Evolutionary conservation across 129 eudicot genomes (phyloP), one percentile per base, ranked within the genome.

Genomic region (Gnaphalium uliginosum): DNA sequence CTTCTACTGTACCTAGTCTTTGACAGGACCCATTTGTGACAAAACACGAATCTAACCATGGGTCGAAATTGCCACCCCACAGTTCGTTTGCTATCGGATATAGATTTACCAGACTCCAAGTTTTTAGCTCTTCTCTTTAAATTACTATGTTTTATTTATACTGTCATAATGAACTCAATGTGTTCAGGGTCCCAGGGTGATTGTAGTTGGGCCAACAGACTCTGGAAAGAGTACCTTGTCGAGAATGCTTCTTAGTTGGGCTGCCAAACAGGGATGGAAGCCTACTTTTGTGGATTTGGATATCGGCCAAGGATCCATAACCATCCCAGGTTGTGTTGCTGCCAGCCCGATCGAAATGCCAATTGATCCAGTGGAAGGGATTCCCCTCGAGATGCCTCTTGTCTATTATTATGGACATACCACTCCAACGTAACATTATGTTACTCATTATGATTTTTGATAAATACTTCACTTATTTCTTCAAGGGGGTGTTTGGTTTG

Each of bases 201-300:
- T 93, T 73, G 96, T 93, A 48, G 98, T 93, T 67, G 98, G 98
- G 61, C 98, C 98, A 41, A 86, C 97, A 53, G 98, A 94, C 81
- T 90, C 98, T 1, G 98, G 98, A 79, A 94, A 94, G 87, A 94
- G 98, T 81, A 88, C 96, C 7, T 80, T 90, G 76, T 88, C 97
- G 25, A 88, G 96, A 82, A 94, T 94, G 97, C 98, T 94, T 82
- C 93, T 94, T 86, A 94, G 98, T 79, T 93, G 98, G 98, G 98
- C 96, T 35, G 97, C 97, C 74, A 94, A 94, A 83, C 97, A 87
- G 81, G 98, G 97, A 43, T 94, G 98, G 98, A 94, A 94, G 73
- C 98, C 98, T 9, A 94, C 98, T 73, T 90, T 85, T 79, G 97
- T 94, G 54, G 98, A 94, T 87, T 83, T 94, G 77, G 98, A 94